Evolutionary conservation across 805 yeast genomes (phyloP), one percentile per base, ranked within the genome.

Genomic region (Hanseniaspora clermontiae): DNA sequence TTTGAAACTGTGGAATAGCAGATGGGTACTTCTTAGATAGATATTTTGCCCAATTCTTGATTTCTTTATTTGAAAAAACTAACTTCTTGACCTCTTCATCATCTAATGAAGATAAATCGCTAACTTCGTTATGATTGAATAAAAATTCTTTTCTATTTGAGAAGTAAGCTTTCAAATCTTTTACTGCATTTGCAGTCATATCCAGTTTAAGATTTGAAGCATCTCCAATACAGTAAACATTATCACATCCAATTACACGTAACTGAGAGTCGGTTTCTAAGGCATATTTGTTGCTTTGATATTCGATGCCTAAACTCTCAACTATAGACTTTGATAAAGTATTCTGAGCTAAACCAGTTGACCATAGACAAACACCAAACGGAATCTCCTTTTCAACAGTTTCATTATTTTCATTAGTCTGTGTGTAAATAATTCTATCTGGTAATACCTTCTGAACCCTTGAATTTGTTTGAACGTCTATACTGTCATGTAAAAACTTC

Each of bases 191-290:
- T 42, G 74, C 79, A 11, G 81, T 79, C 45, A 81, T 65, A 50
- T 79, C 80, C 1, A 83, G 77, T 61, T 84, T 76, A 27, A 82
- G 78, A 0, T 87, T 81, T 2, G 87, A 71, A 63, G 87, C 82
- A 66, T 82, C 88, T 49, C 88, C 88, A 62, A 82, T 79, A 3
- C 86, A 87, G 62, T 82, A 82, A 31, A 81, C 83, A 58, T 80
- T 84, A 34, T 84, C 84, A 4, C 86, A 79, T 32, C 89, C 89
- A 52, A 80, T 65, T 10, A 83, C 84, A 60, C 88, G 74, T 61
- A 83, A 68, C 60, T 83, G 86, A n/a, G 83, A 72, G 65, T 83
- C 89, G 0, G 88, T 83, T 65, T 83, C 88, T 49, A 83, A 77
- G n/a, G 88, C 89, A 61, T 84, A 77, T 62, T 73, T 76, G 65